Percentiles rank a stretch among this genome's conserved stretches.
phyloP scores from a whole-genome alignment of 768 basidiomycete genomes.

The Postia placenta region DNA sequence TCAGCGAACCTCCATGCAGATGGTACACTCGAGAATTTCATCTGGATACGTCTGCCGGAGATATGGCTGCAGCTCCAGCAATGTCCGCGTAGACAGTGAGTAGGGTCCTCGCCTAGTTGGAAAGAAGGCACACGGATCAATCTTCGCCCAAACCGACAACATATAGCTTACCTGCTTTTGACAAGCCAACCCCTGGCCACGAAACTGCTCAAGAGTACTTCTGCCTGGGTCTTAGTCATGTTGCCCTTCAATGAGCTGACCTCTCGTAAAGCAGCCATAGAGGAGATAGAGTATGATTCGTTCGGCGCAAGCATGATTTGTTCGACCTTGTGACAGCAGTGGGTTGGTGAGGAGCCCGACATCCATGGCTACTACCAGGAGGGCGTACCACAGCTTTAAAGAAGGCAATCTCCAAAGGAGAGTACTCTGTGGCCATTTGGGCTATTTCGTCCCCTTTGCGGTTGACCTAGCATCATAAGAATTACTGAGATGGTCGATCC shows the following conservation, averaged over 20 bases:
- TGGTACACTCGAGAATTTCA: conserved; percentile 64
- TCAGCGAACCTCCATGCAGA: conserved; percentile 59
- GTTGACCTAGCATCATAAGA: conserved; percentile 52
- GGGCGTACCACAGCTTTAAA: conserved; percentile 74
- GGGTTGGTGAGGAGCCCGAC: too few relatives aligned
- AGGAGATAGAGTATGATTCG: conserved; percentile 71
- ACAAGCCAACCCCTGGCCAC: conserved; percentile 78
- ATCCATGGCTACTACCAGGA: too few relatives aligned
- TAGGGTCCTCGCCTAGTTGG: conserved; percentile 45
- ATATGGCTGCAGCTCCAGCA: conserved; percentile 70
- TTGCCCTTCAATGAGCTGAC: conserved; percentile 44
- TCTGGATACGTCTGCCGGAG: conserved; percentile 69
- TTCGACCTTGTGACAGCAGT: conserved; percentile 52
- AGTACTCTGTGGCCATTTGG: conserved; percentile 81
- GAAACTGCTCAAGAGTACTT: conserved; percentile 68
- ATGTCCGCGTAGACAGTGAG: conserved; percentile 66
- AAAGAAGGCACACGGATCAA: not conserved
- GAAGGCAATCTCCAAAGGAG: conserved; percentile 70
- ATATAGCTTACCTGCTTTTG: conserved; percentile 59
- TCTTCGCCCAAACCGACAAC: not conserved
- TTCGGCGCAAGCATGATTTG: conserved; percentile 80
- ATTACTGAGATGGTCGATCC: not conserved
- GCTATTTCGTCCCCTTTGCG: conserved; percentile 75
- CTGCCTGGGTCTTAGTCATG: conserved; percentile 73
- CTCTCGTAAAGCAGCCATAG: conserved; percentile 71